Percentiles rank a stretch among this genome's conserved stretches.
These are phyloP conservation scores for Teunomyces gatunensis DNA, from an alignment of 805 yeast species.

Conservation along the genomic window DNA sequence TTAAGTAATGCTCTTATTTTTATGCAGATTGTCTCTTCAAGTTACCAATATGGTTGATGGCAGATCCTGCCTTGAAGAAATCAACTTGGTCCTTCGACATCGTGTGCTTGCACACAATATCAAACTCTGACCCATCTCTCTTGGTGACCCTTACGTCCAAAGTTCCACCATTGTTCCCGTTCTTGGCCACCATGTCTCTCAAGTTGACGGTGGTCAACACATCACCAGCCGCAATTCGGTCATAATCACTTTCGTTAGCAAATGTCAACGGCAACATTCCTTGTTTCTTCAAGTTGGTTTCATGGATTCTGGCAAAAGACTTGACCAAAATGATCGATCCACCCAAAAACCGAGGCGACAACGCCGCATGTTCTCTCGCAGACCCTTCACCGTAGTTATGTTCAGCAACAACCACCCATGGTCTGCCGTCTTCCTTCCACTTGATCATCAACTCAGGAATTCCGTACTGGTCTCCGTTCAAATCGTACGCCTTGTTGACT, in stretches of 20 bases:
- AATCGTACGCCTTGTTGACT: constrained; percentile 85
- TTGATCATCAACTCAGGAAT: constrained; percentile 97
- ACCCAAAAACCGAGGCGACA: constrained; percentile 92
- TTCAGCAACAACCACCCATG: constrained; percentile 97
- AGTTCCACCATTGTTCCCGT: constrained; percentile 86
- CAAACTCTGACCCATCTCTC: constrained; percentile 65
- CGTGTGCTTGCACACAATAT: constrained; percentile 82
- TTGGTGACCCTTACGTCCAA: constrained; percentile 72
- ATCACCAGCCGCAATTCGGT: constrained; percentile 75
- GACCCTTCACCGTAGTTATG: constrained; percentile 99
- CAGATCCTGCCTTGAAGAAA: constrained; percentile 96
- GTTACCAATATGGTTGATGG: constrained; percentile 86
- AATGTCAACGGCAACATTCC: constrained; percentile 95
- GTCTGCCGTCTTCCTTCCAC: constrained; percentile 82
- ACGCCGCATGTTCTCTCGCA: constrained; percentile 98
- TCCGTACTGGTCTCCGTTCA: constrained; percentile 70
- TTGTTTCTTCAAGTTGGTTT: constrained; percentile 96
- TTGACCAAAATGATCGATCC: constrained; percentile 86
- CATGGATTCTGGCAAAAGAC: constrained; percentile 97
- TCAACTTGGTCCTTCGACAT: constrained; percentile 96
- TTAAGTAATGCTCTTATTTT: not conserved
- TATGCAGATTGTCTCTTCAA: constrained; percentile 21
- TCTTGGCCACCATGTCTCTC: constrained; percentile 70
- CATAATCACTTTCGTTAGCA: constrained; percentile 87
- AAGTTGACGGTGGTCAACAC: constrained; percentile 71